Evolutionary conservation across 1,284 basidiomycete species (phyloP).

Genomic region (Trichosporon sp.): DNA sequence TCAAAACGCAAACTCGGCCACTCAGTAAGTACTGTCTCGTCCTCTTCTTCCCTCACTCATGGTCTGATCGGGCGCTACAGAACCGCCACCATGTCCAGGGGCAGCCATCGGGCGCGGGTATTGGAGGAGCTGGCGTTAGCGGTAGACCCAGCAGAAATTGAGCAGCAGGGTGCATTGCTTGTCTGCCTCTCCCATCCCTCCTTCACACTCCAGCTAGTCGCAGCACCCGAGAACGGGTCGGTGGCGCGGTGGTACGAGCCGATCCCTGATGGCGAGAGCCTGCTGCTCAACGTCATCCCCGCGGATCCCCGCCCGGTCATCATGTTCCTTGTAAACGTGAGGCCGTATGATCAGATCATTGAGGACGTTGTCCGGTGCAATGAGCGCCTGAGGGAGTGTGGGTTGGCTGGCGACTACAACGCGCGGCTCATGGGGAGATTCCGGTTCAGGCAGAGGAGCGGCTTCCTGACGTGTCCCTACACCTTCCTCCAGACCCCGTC

Average conservation of each 20-base stretch:
- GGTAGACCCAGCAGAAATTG: not conserved
- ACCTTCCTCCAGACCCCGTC: too few relatives aligned
- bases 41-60: not conserved
- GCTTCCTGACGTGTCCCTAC: not conserved
- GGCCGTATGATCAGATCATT: not conserved
- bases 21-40: not conserved
- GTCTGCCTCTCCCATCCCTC: not conserved
- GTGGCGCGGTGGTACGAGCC: not conserved
- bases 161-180: not conserved
- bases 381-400: not conserved
- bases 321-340: not conserved
- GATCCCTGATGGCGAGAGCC: not conserved
- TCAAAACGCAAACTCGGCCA: not conserved
- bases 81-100: not conserved
- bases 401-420: not conserved
- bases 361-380: not conserved
- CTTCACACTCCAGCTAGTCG: not conserved
- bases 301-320: not conserved
- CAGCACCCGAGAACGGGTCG: not conserved
- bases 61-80: not conserved
- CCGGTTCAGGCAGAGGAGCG: not conserved
- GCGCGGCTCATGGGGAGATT: not conserved
- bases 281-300: not conserved
- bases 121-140: not conserved
- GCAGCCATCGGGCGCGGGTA: not conserved